Evolutionary conservation across 805 yeast species (phyloP).

Genomic region (Nakazawaea anatomiae): DNA sequence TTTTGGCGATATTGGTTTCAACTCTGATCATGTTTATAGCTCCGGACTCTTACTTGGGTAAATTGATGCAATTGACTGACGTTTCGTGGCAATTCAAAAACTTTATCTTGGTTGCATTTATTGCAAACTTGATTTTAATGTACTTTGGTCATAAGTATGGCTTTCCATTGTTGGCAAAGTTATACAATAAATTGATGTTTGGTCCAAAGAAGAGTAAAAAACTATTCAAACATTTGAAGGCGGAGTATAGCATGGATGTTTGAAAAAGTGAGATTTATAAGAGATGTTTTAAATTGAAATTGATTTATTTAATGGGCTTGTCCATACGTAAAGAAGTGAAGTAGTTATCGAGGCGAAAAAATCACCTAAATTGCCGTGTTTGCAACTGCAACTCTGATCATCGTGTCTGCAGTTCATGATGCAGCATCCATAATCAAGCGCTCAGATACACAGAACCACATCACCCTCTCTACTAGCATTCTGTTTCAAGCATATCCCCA

Average conservation of each 20-base stretch:
- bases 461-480: too few species aligned
- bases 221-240: conserved; percentile 30
- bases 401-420: too few species aligned
- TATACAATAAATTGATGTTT: conserved; percentile 28
- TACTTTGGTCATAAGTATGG: conserved; percentile 37
- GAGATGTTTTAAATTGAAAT: background rate
- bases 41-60: conserved; percentile 50
- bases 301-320: background rate
- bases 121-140: conserved; percentile 44
- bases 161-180: conserved; percentile 33
- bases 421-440: too few species aligned
- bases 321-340: background rate
- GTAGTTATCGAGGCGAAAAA: background rate
- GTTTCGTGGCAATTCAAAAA: conserved; percentile 45
- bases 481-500: too few species aligned
- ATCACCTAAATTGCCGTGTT: too few species aligned
- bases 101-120: conserved; percentile 40
- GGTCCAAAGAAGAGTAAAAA: conserved; percentile 25
- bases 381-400: too few species aligned
- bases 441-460: too few species aligned
- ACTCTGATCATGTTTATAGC: conserved; percentile 47
- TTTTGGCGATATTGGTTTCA: conserved; percentile 44
- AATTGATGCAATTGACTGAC: conserved; percentile 69
- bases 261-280: background rate
- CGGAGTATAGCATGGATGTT: conserved; percentile 17